Conservation (phyloP, 2,329 filamentous ascomycete genomes). For the Venturia nashicola region DNA sequence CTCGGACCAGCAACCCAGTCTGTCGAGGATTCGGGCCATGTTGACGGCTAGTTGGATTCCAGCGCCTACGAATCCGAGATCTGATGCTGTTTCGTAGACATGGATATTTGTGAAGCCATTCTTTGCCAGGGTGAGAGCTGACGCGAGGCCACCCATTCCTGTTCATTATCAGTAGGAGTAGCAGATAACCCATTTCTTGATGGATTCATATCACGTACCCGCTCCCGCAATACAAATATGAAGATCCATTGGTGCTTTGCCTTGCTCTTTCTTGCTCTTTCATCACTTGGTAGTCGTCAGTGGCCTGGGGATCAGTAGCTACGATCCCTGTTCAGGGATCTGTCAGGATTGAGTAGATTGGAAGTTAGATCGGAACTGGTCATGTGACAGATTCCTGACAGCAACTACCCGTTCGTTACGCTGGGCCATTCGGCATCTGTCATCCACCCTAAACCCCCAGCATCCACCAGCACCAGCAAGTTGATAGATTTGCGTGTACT, state of each 20-base stretch:
- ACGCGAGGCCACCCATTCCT: conserved; percentile 71
- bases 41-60: conserved; percentile 79
- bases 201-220: conserved; percentile 24
- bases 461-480: too few relatives aligned
- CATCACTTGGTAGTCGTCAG: neutral
- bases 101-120: conserved; percentile 63
- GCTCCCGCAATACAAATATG: conserved; percentile 37
- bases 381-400: too few relatives aligned
- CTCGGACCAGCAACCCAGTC: conserved; percentile 57
- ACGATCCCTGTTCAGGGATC: neutral
- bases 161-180: neutral
- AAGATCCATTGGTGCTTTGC: conserved; percentile 12
- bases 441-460: too few relatives aligned
- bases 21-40: conserved; percentile 63
- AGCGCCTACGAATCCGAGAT: conserved; percentile 70
- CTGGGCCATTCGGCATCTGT: neutral
- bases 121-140: conserved; percentile 61
- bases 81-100: conserved; percentile 61
- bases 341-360: too few relatives aligned
- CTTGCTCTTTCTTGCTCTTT: neutral
- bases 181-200: neutral
- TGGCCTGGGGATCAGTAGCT: neutral
- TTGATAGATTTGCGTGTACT: too few relatives aligned
- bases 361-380: too few relatives aligned
- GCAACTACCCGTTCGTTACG: neutral